Evolutionary conservation across 192 early-diverging fungal genomes (phyloP).

Genomic region (Allomyces javanicus): DNA sequence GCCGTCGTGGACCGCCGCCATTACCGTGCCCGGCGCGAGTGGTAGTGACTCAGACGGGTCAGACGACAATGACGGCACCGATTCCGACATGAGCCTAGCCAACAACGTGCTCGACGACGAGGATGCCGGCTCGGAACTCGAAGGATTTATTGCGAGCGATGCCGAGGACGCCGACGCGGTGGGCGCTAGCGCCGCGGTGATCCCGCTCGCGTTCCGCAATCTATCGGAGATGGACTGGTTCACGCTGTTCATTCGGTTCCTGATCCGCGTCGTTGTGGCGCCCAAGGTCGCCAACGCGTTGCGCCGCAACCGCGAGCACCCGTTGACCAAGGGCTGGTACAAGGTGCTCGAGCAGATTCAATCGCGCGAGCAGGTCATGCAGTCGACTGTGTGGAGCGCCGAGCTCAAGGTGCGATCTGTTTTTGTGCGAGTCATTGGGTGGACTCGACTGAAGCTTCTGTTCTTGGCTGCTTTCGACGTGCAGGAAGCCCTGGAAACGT

Average conservation of each 20-base stretch:
- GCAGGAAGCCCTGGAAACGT: background rate
- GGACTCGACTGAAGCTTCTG: too few species aligned
- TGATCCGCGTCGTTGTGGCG: background rate
- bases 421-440: too few species aligned
- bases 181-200: background rate
- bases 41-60: background rate
- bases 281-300: background rate
- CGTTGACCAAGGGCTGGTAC: background rate
- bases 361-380: background rate
- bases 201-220: background rate
- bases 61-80: background rate
- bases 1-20: background rate
- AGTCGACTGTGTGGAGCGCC: background rate
- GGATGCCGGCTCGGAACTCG: background rate
- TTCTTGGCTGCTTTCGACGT: too few species aligned
- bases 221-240: background rate
- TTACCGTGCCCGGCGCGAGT: background rate
- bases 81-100: background rate
- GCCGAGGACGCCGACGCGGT: background rate
- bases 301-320: background rate
- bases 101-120: background rate
- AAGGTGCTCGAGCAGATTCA: background rate
- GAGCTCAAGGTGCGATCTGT: background rate
- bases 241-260: background rate
- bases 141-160: background rate